phyloP scores from a whole-genome alignment of 345 rosid genomes.

The Melastoma malabathricum region DNA sequence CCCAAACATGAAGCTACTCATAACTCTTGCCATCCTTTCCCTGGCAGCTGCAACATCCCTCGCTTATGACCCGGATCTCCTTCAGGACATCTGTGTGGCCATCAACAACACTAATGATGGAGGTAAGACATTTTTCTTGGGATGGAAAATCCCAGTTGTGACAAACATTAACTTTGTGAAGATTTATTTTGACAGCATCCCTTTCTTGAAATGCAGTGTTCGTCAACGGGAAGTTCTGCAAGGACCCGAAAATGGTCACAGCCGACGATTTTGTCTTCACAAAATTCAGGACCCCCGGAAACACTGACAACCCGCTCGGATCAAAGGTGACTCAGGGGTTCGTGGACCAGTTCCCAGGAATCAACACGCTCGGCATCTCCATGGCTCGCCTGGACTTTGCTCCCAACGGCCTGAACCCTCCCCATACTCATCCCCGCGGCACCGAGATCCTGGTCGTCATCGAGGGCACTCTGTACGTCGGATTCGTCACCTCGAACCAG shows the following conservation, averaged over 20 bases:
- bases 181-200: no score
- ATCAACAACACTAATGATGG: background rate
- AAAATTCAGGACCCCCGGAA: slow-evolving; percentile 4
- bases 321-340: slow-evolving; percentile 1
- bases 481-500: slow-evolving; percentile 13
- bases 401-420: slow-evolving; percentile 8
- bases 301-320: slow-evolving; percentile 5
- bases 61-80: background rate
- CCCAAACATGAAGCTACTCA: no score
- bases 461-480: slow-evolving; percentile 9
- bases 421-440: slow-evolving; percentile 12
- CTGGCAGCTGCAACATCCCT: no score
- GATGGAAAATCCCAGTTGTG: accelerated
- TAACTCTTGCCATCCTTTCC: no score
- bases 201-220: slow-evolving; percentile 1
- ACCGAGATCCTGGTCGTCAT: slow-evolving; percentile 4
- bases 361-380: slow-evolving; percentile 12
- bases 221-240: slow-evolving; percentile 10
- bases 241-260: slow-evolving; percentile 6
- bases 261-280: slow-evolving; percentile 6
- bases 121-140: background rate
- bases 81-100: slow-evolving; percentile 2
- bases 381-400: slow-evolving; percentile 9
- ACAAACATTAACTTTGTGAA: background rate
- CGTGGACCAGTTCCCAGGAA: slow-evolving; percentile 5